Base-by-base conservation (phyloP, 2,329 filamentous ascomycete species). In the Cordyceps tenuipes region DNA sequence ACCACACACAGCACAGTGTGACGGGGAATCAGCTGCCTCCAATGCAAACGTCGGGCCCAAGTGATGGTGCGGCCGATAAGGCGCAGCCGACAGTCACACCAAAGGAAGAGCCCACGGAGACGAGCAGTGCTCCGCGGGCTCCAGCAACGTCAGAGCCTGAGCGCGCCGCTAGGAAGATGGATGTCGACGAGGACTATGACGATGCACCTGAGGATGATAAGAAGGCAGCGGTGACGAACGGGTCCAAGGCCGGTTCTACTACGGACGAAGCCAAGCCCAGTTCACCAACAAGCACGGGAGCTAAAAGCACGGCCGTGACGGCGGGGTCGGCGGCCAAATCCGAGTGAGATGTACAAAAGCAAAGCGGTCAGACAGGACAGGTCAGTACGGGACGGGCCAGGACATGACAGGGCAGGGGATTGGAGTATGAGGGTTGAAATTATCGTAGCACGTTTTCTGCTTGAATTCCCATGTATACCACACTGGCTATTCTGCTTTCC, bases 101-200 rank as follows among this genome's bases (percentile, higher is more conserved):
- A 31, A 86, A 83, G 71, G 85, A 90, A 64, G 88, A 91, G 62
- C 78, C 81, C 12, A 71, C 73, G 59, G 71, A 71, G 59, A 69
- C 76, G 23, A 69, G 74, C 21, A 70, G 74, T 44, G 67, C 77
- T 29, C 76, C 78, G 36, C 75, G 82, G 31, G 73, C 80, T 2
- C 77, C 81, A 23, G 76, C 80, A 21, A 73, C 64, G 1, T 61
- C 79, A 19, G 93, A 97, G 75, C 90, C 91, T 10, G 85, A 89
- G 72, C 78, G 85, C 57, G 91, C 94, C 39, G 91, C 91, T 21
- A 83, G 94, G 23, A 96, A 96, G 74, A 95, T 99, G 85, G 93
- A 97, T 7, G 90, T 97, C 21, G 92, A 99, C 66, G 94, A 99
- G 72, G 89, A 97, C 71, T 97, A 99, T 68, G 93, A 97, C 71